These are phyloP conservation scores for Russula sp. DNA, from an alignment of 768 basidiomycete species.

Conservation along the genomic window DNA sequence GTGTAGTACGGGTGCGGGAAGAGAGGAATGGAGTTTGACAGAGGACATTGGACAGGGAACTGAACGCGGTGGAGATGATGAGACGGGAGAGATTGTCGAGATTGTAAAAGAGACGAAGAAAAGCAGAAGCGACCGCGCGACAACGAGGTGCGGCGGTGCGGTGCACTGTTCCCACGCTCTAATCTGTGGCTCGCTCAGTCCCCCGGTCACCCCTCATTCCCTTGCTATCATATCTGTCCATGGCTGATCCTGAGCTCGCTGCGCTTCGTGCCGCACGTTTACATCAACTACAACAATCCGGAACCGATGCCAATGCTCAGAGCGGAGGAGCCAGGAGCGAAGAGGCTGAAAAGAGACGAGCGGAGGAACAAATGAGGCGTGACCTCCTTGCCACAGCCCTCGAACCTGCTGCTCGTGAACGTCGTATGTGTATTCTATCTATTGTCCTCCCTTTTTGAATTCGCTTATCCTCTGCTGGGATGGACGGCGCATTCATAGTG, in stretches of 20 bases:
- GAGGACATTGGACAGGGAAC: constrained; percentile 36
- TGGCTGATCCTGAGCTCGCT: constrained; percentile 36
- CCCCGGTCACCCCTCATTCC: background rate
- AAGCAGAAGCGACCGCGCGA: constrained; percentile 8
- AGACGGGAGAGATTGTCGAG: background rate
- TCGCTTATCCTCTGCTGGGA: background rate
- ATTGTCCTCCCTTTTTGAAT: background rate
- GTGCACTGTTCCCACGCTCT: constrained; percentile 5
- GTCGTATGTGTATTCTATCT: constrained; percentile 11
- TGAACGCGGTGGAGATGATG: background rate
- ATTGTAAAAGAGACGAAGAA: constrained; percentile 7
- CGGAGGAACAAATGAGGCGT: constrained; percentile 70
- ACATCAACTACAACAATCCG: constrained; percentile 32
- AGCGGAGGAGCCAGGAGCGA: constrained; percentile 46
- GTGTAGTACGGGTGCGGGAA: constrained; percentile 70
- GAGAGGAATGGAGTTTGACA: constrained; percentile 51
- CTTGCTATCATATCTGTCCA: background rate
- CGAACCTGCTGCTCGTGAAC: constrained; percentile 21
- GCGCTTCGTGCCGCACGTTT: constrained; percentile 39
- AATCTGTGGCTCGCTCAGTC: background rate
- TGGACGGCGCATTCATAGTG: constrained; percentile 39
- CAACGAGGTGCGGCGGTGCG: constrained; percentile 18
- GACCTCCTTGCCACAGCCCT: constrained; percentile 37
- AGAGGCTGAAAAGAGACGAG: constrained; percentile 34
- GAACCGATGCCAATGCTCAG: constrained; percentile 15